Evolutionary conservation across 2,329 filamentous ascomycete species (phyloP).

Genomic region (Microascus cirrosus): DNA sequence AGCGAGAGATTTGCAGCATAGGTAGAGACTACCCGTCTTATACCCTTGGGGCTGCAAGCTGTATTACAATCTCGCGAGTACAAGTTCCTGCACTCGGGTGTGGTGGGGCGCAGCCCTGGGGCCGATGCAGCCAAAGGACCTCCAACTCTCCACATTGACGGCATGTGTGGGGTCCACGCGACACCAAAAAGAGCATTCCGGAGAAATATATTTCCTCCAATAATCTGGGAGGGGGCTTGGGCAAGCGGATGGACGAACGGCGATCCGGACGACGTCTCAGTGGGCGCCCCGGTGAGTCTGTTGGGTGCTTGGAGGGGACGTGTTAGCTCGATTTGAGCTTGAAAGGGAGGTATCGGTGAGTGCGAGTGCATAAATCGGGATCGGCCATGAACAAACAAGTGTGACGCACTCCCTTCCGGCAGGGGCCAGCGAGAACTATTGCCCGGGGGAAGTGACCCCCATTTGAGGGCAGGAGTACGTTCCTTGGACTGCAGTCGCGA

Average conservation of each 20-base stretch:
- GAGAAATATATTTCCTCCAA: not conserved
- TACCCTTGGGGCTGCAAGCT: too few species aligned
- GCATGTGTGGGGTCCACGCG: not conserved
- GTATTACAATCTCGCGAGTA: not conserved
- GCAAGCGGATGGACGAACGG: not conserved
- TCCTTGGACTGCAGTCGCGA: not conserved
- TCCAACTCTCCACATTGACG: not conserved
- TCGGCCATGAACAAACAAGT: not conserved
- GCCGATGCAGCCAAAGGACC: not conserved
- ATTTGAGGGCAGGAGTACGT: not conserved
- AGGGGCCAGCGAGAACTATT: not conserved
- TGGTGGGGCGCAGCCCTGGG: not conserved
- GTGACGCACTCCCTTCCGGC: not conserved
- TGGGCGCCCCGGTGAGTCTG: not conserved
- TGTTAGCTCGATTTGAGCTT: not conserved
- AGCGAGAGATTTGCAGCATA: not conserved
- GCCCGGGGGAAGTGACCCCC: not conserved
- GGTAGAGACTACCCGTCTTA: not conserved
- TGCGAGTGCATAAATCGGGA: not conserved
- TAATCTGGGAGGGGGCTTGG: not conserved
- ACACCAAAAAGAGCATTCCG: not conserved
- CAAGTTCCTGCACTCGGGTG: not conserved
- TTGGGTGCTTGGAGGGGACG: not conserved
- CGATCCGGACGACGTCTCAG: not conserved
- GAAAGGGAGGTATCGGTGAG: not conserved